phyloP scores from a whole-genome alignment of 2,329 filamentous ascomycete species.

The Emmonsiellopsis sp. region DNA sequence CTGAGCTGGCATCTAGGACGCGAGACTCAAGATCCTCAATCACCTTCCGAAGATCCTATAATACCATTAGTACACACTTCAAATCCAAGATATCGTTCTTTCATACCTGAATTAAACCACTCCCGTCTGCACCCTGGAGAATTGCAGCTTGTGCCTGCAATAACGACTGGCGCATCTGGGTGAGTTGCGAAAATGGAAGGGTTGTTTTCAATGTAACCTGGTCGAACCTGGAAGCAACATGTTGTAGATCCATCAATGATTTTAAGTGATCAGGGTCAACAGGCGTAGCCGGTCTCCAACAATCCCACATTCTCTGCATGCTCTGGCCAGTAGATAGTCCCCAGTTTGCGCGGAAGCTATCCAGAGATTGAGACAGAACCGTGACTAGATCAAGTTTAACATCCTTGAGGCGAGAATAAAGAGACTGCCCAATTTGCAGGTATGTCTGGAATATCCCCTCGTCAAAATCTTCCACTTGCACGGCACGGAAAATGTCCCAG shows the following conservation, averaged over 20 bases:
- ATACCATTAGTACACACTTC: constrained; percentile 9
- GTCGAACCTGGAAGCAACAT: constrained; percentile 27
- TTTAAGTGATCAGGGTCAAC: constrained; percentile 23
- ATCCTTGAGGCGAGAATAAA: constrained; percentile 25
- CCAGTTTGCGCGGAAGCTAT: constrained; percentile 59
- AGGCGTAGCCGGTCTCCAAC: constrained; percentile 54
- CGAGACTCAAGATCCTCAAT: constrained; percentile 26
- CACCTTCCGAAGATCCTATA: constrained; percentile 26
- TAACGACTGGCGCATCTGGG: constrained; percentile 27
- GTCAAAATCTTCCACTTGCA: constrained; percentile 36
- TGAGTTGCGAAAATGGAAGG: constrained; percentile 27
- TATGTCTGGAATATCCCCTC: constrained; percentile 47
- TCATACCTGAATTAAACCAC: constrained; percentile 23
- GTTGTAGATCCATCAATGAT: constrained; percentile 27
- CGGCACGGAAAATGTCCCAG: constrained; percentile 39
- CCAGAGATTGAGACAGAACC: constrained; percentile 25
- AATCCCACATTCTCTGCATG: constrained; percentile 71
- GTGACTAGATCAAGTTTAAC: constrained; percentile 19
- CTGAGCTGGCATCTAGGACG: constrained; percentile 20
- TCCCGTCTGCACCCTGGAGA: constrained; percentile 27
- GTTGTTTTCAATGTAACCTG: constrained; percentile 26
- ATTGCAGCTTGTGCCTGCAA: constrained; percentile 29
- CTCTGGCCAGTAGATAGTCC: constrained; percentile 64
- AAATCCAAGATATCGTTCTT: not conserved
- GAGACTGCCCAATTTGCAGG: constrained; percentile 31